A percentile compares a stretch with the other conserved stretches of the same genome.
These are phyloP conservation scores for Pichia heedii DNA, from an alignment of 805 yeast genomes.

Conservation along the genomic window DNA sequence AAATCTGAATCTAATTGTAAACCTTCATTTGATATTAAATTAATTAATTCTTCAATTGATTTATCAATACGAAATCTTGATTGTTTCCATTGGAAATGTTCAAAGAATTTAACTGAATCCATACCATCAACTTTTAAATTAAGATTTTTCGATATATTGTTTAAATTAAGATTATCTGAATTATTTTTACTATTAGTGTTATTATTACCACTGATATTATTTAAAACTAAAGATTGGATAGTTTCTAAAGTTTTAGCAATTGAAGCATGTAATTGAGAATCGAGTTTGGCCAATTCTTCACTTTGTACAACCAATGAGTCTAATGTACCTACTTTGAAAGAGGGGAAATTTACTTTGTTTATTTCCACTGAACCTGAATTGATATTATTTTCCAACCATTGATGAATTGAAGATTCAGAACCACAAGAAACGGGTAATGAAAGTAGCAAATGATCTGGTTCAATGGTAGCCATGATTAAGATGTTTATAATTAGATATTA, in stretches of 20 bases:
- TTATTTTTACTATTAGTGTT: slow-evolving; percentile 15
- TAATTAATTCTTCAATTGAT: slow-evolving; percentile 67
- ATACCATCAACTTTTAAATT: slow-evolving; percentile 29
- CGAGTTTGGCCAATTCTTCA: slow-evolving; percentile 80
- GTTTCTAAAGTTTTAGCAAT: slow-evolving; percentile 73
- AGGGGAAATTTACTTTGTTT: slow-evolving; percentile 56
- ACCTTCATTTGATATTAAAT: slow-evolving; percentile 65
- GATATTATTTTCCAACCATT: slow-evolving; percentile 49
- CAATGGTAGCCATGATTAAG: neutral
- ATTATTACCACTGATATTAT: neutral
- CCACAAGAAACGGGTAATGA: slow-evolving; percentile 25
- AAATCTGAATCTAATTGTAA: slow-evolving; percentile 79
- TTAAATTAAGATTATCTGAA: slow-evolving; percentile 2
- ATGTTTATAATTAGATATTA: no score
- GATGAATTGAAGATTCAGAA: slow-evolving; percentile 21
- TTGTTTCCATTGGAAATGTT: slow-evolving; percentile 78
- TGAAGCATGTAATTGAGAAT: slow-evolving; percentile 63
- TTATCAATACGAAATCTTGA: slow-evolving; percentile 81
- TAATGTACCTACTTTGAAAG: slow-evolving; percentile 88
- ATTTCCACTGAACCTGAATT: slow-evolving; percentile 53
- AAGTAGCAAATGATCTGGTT: slow-evolving; percentile 21
- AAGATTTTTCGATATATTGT: slow-evolving; percentile 6
- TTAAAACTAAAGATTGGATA: slow-evolving; percentile 33
- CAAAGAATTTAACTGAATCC: slow-evolving; percentile 54
- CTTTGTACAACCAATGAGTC: slow-evolving; percentile 86